Conservation (phyloP, 495 filamentous ascomycete genomes). For the Xylaria grammica region DNA sequence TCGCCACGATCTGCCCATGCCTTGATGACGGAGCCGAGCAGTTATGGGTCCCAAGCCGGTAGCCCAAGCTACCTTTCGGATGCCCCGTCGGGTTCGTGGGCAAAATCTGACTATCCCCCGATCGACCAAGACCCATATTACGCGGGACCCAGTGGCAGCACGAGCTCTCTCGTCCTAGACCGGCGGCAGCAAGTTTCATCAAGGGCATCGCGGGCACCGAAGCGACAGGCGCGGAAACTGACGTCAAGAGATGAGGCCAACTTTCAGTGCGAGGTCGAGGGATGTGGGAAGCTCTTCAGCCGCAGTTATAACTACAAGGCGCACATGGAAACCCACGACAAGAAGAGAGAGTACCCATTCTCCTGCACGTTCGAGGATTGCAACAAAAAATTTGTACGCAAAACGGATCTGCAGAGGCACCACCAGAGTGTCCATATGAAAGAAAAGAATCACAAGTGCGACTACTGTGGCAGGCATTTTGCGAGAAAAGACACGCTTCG, state of each 20-base stretch:
- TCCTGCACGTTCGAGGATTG: conserved; percentile 68
- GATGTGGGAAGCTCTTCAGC: conserved; percentile 82
- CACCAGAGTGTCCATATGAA: conserved; percentile 82
- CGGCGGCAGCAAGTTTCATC: conserved; percentile 39
- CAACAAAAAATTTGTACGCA: conserved; percentile 77
- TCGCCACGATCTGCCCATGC: conserved; percentile 52
- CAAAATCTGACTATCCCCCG: conserved; percentile 52
- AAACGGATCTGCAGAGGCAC: conserved; percentile 85
- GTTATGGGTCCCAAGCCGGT: conserved; percentile 42
- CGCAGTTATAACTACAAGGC: conserved; percentile 89
- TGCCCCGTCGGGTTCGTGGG: conserved; percentile 52
- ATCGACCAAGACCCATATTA: conserved; percentile 50
- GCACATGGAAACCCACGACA: conserved; percentile 90
- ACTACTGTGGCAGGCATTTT: conserved; percentile 74
- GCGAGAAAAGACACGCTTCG: conserved; percentile 82
- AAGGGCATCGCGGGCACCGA: conserved; percentile 46
- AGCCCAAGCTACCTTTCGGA: conserved; percentile 56
- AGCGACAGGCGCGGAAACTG: conserved; percentile 57
- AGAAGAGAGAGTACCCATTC: conserved; percentile 71
- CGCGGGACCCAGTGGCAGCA: conserved; percentile 23
- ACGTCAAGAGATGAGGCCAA: conserved; percentile 78
- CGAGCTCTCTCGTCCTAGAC: conserved; percentile 36
- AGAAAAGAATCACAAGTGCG: conserved; percentile 71
- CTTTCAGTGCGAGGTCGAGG: conserved; percentile 69
- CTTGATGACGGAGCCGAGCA: conserved; percentile 43